phyloP scores from a whole-genome alignment of 139 green algal genomes.

The Trebouxia sp. region DNA sequence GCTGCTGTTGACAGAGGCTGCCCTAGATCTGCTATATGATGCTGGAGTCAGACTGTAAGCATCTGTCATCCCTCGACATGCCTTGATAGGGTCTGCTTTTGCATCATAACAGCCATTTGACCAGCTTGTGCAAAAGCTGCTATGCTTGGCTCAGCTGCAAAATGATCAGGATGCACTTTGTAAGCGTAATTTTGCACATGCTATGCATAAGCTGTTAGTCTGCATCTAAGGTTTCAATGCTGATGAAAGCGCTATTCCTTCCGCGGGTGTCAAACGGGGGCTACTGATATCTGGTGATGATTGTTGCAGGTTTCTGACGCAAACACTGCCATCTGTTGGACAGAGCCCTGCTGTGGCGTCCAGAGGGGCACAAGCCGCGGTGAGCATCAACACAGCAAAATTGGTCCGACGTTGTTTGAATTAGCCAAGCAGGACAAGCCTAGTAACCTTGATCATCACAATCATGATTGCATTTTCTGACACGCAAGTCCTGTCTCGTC shows the following conservation, averaged over 20 bases:
- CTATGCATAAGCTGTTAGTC: no score
- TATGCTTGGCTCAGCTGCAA: no score
- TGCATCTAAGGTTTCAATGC: neutral
- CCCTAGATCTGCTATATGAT: neutral
- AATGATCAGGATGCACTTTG: no score
- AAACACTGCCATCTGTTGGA: slow-evolving; percentile 1
- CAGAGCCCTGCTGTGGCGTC: neutral
- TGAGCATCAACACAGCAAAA: neutral
- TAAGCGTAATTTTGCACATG: no score
- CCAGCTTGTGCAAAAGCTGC: no score
- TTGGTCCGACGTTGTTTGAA: neutral
- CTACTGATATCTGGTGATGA: neutral
- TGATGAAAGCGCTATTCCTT: neutral
- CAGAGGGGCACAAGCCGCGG: neutral
- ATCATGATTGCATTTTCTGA: no score
- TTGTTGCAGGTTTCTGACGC: neutral
- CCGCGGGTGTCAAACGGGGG: neutral
- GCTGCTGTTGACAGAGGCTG: neutral
- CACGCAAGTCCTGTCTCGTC: no score
- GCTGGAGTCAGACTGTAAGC: slow-evolving; percentile 10
- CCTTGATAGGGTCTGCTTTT: neutral
- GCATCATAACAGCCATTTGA: neutral
- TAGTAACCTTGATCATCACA: neutral
- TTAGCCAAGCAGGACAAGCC: neutral
- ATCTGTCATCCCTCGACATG: neutral